Evolutionary conservation across 2,329 filamentous ascomycete genomes (phyloP).

Genomic region (Alternaria gaisen): DNA sequence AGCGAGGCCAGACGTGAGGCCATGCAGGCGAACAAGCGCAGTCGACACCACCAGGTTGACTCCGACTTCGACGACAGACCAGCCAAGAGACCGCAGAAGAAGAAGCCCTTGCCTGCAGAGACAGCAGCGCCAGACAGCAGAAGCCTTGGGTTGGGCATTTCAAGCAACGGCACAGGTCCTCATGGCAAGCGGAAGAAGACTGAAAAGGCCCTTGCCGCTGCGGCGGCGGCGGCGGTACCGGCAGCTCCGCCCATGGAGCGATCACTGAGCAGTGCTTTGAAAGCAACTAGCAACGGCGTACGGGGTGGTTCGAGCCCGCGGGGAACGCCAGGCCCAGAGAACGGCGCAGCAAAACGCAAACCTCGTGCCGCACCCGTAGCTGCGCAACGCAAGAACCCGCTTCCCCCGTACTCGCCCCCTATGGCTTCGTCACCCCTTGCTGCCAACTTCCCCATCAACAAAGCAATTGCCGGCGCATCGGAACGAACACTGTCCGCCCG

Average conservation of each 20-base stretch:
- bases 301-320: slow-evolving; percentile 66
- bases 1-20: slow-evolving; percentile 88
- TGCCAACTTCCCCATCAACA: slow-evolving; percentile 67
- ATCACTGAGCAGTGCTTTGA: slow-evolving; percentile 66
- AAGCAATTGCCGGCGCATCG: slow-evolving; percentile 57
- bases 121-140: slow-evolving; percentile 50
- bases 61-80: slow-evolving; percentile 78
- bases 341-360: slow-evolving; percentile 68
- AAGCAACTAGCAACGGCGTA: slow-evolving; percentile 58
- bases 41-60: slow-evolving; percentile 72
- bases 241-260: slow-evolving; percentile 67
- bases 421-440: slow-evolving; percentile 79
- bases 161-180: slow-evolving; percentile 62
- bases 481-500: slow-evolving; percentile 73
- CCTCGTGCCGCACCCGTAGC: slow-evolving; percentile 72
- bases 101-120: slow-evolving; percentile 66
- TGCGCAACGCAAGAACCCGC: slow-evolving; percentile 75
- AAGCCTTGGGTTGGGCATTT: slow-evolving; percentile 71
- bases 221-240: slow-evolving; percentile 9
- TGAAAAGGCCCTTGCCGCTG: slow-evolving; percentile 65
- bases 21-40: slow-evolving; percentile 77
- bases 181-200: slow-evolving; percentile 81
- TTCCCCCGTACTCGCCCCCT: slow-evolving; percentile 71
- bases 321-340: slow-evolving; percentile 70
- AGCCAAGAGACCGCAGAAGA: slow-evolving; percentile 69